These are phyloP conservation scores for Aspergillus caelatus DNA, from an alignment of 2,329 filamentous ascomycete species.

Conservation along the genomic window DNA sequence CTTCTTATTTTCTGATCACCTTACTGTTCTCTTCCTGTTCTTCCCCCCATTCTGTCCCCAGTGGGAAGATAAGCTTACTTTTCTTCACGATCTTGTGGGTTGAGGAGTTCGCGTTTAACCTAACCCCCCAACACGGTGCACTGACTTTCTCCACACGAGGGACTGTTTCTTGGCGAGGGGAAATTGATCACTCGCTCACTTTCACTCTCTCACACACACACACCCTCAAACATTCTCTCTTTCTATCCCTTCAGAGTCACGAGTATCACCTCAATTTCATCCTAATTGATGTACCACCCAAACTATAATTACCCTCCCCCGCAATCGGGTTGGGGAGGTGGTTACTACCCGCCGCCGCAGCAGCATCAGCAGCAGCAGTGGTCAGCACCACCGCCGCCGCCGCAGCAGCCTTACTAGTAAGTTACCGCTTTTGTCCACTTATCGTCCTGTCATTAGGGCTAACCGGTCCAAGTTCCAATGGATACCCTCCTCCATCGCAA, in stretches of 20 bases:
- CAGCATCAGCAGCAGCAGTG: slow-evolving; percentile 17
- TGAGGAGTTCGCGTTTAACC: neutral
- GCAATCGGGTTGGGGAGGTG: slow-evolving; percentile 20
- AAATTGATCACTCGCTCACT: neutral
- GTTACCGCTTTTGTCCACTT: neutral
- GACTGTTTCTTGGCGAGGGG: slow-evolving; percentile 1
- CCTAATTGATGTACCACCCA: slow-evolving; percentile 26
- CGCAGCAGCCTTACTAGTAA: slow-evolving; percentile 19
- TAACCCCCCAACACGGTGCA: neutral
- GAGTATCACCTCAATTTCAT: neutral
- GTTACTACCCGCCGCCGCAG: slow-evolving; percentile 15
- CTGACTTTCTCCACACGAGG: neutral
- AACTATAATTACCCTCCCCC: slow-evolving; percentile 15
- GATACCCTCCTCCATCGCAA: slow-evolving; percentile 12
- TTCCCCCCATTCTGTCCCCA: neutral
- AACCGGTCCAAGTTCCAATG: slow-evolving; percentile 1
- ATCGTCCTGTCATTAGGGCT: neutral
- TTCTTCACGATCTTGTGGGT: neutral
- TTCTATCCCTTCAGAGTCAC: neutral
- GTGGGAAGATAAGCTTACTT: neutral
- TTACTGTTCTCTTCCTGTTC: neutral
- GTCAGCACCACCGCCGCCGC: slow-evolving; percentile 13
- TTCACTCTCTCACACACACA: neutral
- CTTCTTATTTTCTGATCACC: neutral
- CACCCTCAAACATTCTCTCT: no score